Conservation (phyloP, 2,329 filamentous ascomycete genomes). For the Xenosphaeropsis pyriputrescens region DNA sequence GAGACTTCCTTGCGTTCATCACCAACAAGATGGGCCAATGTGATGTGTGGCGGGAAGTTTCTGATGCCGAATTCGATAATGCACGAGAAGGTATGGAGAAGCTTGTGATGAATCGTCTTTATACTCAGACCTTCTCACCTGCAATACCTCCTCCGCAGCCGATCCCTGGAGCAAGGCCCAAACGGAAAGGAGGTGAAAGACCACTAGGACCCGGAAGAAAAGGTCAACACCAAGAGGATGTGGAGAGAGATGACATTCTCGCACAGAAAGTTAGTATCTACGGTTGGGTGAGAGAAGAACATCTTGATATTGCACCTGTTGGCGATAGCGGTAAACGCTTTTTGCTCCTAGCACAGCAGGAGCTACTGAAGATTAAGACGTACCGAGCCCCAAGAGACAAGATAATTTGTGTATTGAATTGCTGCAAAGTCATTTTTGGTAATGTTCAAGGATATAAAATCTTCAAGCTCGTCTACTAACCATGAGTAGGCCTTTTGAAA, state of each 20-base stretch:
- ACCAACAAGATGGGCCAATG: constrained; percentile 96
- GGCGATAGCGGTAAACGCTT: constrained; percentile 82
- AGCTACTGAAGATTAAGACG: constrained; percentile 88
- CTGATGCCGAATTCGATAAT: constrained; percentile 95
- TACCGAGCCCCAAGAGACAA: constrained; percentile 97
- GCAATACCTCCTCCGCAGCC: constrained; percentile 74
- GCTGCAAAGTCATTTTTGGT: constrained; percentile 99
- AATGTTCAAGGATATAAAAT: constrained; percentile 12
- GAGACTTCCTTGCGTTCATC: constrained; percentile 92
- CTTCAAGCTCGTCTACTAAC: constrained; percentile 6
- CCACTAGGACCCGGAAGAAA: constrained; percentile 67
- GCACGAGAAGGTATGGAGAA: constrained; percentile 99
- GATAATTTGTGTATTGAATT: constrained; percentile 95
- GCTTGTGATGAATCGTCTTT: constrained; percentile 94
- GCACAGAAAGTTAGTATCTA: constrained; percentile 96
- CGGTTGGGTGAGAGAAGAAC: constrained; percentile 83
- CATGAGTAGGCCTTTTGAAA: constrained; percentile 56
- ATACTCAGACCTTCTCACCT: constrained; percentile 91
- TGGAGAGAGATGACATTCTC: constrained; percentile 90
- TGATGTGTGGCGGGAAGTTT: constrained; percentile 91
- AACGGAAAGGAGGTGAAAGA: constrained; percentile 52
- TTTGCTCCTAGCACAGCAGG: constrained; percentile 78
- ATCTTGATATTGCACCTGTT: constrained; percentile 79
- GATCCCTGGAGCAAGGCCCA: constrained; percentile 52
- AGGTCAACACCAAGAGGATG: constrained; percentile 95